Evolutionary conservation across 441 rosid species (phyloP), one percentile per base, ranked within the genome.

Genomic region (Biscutella laevigata): DNA sequence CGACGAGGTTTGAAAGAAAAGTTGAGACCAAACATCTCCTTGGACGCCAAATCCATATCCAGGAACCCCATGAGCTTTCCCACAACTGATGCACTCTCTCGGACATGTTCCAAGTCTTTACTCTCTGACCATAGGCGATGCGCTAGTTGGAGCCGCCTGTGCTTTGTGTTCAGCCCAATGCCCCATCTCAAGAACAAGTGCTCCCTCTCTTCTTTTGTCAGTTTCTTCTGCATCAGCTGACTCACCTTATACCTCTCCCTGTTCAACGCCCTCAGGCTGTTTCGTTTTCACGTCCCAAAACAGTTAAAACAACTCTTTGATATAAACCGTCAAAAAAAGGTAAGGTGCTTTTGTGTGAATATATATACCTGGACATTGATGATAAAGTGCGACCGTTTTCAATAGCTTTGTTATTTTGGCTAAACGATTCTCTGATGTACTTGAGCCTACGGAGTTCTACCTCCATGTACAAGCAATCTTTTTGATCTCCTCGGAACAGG

Each of bases 381-480:
- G 77, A 65, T 13, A 74, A 40, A 10, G 53, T 48, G 35, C 64
- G 69, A 34, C 77, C 78, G 20, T 74, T 63, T 64, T 76, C 83
- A 2, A 70, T 53, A 5, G 86, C 66, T 61, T 71, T 72, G 60
- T 57, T 73, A 13, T 79, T 76, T 26, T 40, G 64, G 25, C 69
- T 62, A 59, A 77, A 84, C 10, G 77, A 70, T 33, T 81, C 77
- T 73, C 74, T 84, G 7, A 88, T 78, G 64, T 82, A 75, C 57
- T 76, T 55, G 52, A 92, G 58, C 59, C 91, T 77, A 55, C 89
- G 78, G 34, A 72, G 83, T 73, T 92, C 97, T 17, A 84, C 95
- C 66, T 88, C 97, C 95, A 92, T 73, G 71, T 82, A 88, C 64
- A 86, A 71, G n/a, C 87, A 75, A 68, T 88, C 95, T 42, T 76